Evolutionary conservation across 2,329 filamentous ascomycete species (phyloP), one percentile per base, ranked within the genome.

Genomic region (Cordyceps fumosorosea): DNA sequence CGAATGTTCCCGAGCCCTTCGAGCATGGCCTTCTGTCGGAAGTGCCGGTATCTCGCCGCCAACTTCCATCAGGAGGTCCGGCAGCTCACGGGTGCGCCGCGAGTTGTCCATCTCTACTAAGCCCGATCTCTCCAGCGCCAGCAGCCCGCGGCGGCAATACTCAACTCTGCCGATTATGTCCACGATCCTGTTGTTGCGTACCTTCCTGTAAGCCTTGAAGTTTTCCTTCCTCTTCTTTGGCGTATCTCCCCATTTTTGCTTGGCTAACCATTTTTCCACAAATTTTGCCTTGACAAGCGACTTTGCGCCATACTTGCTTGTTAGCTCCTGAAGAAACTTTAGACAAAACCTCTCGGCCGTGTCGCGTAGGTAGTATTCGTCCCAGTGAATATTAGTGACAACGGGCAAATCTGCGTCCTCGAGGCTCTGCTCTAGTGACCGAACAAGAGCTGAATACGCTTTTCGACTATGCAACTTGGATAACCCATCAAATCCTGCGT

Each of bases 251-350:
- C 89, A 92, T 8, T 85, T 83, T 71, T 92, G 90, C 67, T 84
- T 85, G 40, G 79, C 82, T n/a, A 93, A 80, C 89, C 89, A 93
- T 62, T 84, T 85, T 64, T 88, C 85, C 45, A 93, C 80, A 65
- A 93, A 84, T 7, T 81, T 81, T 44, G 87, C 85, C 70, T 84
- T 79, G 61, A 88, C 75, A 20, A 91, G 74, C 59, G 81, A 81
- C 29, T 80, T 78, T 1, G 81, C 75, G 20, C 84, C 81, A 66
- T 84, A 83, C 64, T 83, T 82, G 63, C 79, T 80, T n/a, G 88
- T 77, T 3, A 91, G 75, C 64, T 85, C 79, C 40, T 76, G 73
- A 54, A 86, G 69, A 52, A 88, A 79, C 73, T 83, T 78, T 53
- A 88, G 78, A 63, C 82, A 85, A 26, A 84, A 78, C 66, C 83